These are phyloP conservation scores for Mollisia scopiformis DNA, from an alignment of 2,329 filamentous ascomycete species.

Conservation along the genomic window DNA sequence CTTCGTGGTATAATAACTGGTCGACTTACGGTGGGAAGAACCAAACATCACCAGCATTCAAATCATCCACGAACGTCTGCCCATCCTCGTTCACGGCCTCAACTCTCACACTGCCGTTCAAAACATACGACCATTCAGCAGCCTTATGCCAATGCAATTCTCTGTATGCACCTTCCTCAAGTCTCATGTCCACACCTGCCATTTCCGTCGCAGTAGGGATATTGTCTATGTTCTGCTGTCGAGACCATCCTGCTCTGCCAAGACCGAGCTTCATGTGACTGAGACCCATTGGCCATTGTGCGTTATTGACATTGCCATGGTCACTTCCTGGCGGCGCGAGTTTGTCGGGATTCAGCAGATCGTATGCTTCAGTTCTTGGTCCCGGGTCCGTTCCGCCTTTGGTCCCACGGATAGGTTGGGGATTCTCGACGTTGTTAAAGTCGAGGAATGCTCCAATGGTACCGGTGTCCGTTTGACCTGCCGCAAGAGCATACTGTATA, in stretches of 20 bases:
- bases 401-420: slow-evolving; percentile 58
- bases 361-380: slow-evolving; percentile 69
- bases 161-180: slow-evolving; percentile 72
- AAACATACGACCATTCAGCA: slow-evolving; percentile 77
- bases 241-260: slow-evolving; percentile 74
- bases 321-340: slow-evolving; percentile 75
- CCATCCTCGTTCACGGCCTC: slow-evolving; percentile 77
- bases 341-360: slow-evolving; percentile 71
- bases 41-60: slow-evolving; percentile 78
- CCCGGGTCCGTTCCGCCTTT: slow-evolving; percentile 55
- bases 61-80: slow-evolving; percentile 75
- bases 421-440: slow-evolving; percentile 52
- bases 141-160: slow-evolving; percentile 84
- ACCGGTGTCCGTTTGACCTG: slow-evolving; percentile 52
- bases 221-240: slow-evolving; percentile 71
- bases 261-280: slow-evolving; percentile 50
- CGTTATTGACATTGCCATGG: slow-evolving; percentile 69
- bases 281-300: slow-evolving; percentile 64
- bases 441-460: slow-evolving; percentile 56
- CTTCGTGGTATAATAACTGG: slow-evolving; percentile 5
- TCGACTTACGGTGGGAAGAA: slow-evolving; percentile 69
- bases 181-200: slow-evolving; percentile 78
- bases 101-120: slow-evolving; percentile 71
- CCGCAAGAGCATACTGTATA: slow-evolving; percentile 46
- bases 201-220: slow-evolving; percentile 69